Evolutionary conservation across 1,284 basidiomycete genomes (phyloP), one percentile per base, ranked within the genome.

Genomic region (Apiotrichum gracile): DNA sequence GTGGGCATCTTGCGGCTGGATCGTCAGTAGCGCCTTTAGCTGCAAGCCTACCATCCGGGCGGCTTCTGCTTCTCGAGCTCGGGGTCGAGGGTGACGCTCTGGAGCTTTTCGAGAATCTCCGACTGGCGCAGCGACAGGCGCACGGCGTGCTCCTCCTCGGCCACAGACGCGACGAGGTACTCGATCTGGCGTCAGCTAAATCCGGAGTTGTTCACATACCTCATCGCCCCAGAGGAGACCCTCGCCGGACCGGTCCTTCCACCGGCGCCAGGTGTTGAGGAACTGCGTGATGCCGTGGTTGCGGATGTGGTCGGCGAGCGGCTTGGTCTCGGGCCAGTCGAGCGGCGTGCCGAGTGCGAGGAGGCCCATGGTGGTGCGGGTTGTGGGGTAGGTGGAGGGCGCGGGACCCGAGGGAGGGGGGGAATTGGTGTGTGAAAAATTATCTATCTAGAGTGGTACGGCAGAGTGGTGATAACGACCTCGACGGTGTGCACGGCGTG

Each of bases 211-310:
- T 21, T n/a, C n/a, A 69, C 74, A 54, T 67, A 92, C 92, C 85
- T 99, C 96, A 69, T 99, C 96, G 27, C 96, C 96, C 96, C 96
- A 99, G n/a, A 97, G 82, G 45, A 98, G 78, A 57, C 87, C 86
- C 68, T 98, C 93, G 12, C 91, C 92, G n/a, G 83, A 81, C 54
- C 91, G 82, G 70, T 91, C 87, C 80, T 96, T 97, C 73, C 93
- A 81, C 55, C 84, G 82, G 69, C 91, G 83, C 91, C 91, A 99
- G 39, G 86, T 90, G 65, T 91, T 81, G 48, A 99, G 77, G 71
- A 99, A 96, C 77, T 99, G 96, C 21, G 88, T 85, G 68, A 98
- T 91, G 37, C 96, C 96, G 73, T 98, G 93, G 51, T 81, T 77
- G 58, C 93, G 82, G 63, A 98, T 90, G 78, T 97, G 91, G 67